Percentiles rank a stretch among this genome's conserved stretches.
phyloP scores from a whole-genome alignment of 2,329 filamentous ascomycete species.

The Passalora sequoiae region DNA sequence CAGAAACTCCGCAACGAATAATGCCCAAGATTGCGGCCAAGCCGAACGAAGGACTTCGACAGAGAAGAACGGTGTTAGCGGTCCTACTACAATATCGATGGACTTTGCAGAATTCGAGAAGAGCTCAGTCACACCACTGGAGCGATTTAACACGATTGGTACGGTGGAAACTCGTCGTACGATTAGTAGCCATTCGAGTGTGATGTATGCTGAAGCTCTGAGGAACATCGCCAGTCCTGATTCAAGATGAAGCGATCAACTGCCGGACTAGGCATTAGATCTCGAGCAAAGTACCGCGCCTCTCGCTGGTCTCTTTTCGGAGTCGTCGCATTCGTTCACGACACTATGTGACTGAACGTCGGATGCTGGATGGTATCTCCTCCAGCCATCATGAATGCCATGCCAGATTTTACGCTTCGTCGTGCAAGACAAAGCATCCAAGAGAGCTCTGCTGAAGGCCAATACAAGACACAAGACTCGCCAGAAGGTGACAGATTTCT shows the following conservation, averaged over 20 bases:
- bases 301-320: too few species aligned
- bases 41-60: background rate
- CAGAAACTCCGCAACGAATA: background rate
- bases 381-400: too few species aligned
- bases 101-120: slow-evolving; percentile 1
- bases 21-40: background rate
- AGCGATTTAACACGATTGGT: background rate
- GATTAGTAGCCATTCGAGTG: background rate
- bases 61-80: background rate
- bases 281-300: too few species aligned
- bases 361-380: too few species aligned
- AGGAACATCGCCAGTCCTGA: background rate
- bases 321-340: too few species aligned
- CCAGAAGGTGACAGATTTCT: too few species aligned
- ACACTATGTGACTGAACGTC: too few species aligned
- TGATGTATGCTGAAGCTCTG: slow-evolving; percentile 4
- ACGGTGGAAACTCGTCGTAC: background rate
- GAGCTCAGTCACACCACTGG: background rate
- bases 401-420: too few species aligned
- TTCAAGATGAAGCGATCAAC: background rate
- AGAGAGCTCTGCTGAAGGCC: too few species aligned
- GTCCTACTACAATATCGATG: background rate
- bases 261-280: too few species aligned
- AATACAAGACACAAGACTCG: too few species aligned
- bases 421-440: too few species aligned